Conservation (phyloP, 257 asterid species). For the Orobanche coerulescens region DNA sequence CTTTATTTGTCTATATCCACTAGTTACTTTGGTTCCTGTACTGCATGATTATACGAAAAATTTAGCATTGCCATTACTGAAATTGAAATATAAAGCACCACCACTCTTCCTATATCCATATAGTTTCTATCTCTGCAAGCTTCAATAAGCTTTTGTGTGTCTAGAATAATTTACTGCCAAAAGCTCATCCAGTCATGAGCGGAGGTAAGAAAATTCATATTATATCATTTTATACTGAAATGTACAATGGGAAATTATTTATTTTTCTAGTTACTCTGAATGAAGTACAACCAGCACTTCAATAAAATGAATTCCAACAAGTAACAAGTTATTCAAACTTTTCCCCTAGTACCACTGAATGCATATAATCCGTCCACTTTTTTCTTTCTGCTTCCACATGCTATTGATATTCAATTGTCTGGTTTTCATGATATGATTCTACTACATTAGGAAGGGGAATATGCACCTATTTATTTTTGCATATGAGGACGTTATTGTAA, state of each 20-base stretch:
- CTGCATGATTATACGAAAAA: too few species aligned
- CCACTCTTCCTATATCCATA: not conserved
- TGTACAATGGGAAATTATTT: too few species aligned
- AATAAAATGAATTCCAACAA: not conserved
- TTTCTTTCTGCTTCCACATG: constrained; percentile 16
- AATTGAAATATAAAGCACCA: not conserved
- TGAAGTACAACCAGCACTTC: too few species aligned
- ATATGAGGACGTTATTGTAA: constrained; percentile 22
- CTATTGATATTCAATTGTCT: constrained; percentile 13
- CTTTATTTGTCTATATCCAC: too few species aligned
- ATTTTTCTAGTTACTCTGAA: too few species aligned
- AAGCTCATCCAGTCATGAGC: not conserved
- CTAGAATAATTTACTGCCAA: not conserved
- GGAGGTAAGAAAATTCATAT: too few species aligned
- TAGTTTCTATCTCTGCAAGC: not conserved
- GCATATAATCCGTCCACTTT: constrained; percentile 1
- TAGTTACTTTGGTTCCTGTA: too few species aligned
- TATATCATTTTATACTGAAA: too few species aligned
- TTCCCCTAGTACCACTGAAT: not conserved
- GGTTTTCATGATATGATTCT: constrained; percentile 11
- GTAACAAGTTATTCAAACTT: not conserved
- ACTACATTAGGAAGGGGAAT: constrained; percentile 13
- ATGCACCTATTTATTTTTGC: constrained; percentile 11
- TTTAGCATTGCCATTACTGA: not conserved
- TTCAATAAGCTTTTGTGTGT: not conserved